Evolutionary conservation across 148 eudicot genomes (phyloP).

Genomic region (Gaultheria prostrata): DNA sequence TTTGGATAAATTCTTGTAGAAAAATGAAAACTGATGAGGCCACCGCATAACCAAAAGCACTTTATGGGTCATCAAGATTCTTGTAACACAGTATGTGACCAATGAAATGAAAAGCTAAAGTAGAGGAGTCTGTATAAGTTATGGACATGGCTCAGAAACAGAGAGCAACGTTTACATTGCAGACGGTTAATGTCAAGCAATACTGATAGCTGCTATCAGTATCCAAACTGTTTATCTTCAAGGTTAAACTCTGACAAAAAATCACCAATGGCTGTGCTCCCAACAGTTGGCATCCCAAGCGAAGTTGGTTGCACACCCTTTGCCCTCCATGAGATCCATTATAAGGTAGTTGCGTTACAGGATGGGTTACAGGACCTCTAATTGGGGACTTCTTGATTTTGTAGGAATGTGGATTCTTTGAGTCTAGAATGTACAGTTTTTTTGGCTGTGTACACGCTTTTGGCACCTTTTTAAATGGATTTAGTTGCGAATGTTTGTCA

Average conservation of each 20-base stretch:
- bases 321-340: background rate
- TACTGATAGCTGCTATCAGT: background rate
- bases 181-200: background rate
- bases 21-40: background rate
- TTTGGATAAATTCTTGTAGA: background rate
- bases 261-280: background rate
- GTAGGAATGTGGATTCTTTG: background rate
- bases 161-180: background rate
- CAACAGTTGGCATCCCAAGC: background rate
- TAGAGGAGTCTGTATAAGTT: background rate
- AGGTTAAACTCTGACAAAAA: background rate
- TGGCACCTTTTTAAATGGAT: background rate
- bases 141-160: background rate
- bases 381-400: background rate
- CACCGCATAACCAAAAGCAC: background rate
- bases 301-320: background rate
- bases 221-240: background rate
- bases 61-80: background rate
- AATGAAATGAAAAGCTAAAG: slow-evolving; percentile 10
- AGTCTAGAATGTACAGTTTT: background rate
- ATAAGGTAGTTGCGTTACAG: background rate
- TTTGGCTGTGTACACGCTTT: background rate
- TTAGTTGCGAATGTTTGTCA: background rate
- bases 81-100: background rate
- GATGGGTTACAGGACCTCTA: background rate